Percentiles rank a stretch among this genome's conserved stretches.
phyloP scores from a whole-genome alignment of 1,284 basidiomycete genomes.

The Coniferiporia weirii region DNA sequence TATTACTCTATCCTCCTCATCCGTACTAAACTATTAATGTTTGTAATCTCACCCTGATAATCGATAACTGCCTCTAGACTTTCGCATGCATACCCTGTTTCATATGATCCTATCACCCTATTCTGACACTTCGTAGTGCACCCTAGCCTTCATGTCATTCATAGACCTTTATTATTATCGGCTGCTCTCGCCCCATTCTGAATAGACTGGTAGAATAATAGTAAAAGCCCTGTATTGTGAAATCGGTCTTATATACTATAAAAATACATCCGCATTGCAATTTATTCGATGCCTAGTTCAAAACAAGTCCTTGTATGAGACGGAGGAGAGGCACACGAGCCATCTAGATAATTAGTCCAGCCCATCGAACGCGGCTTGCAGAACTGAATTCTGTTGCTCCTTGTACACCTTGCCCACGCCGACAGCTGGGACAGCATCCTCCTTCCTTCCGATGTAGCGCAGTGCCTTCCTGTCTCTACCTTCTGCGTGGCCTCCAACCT shows the following conservation, averaged over 20 bases:
- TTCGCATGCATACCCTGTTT: too few relatives aligned
- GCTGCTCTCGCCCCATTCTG: too few relatives aligned
- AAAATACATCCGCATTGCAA: too few relatives aligned
- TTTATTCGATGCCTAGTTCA: too few relatives aligned
- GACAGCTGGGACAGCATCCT: conserved; percentile 73
- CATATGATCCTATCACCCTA: too few relatives aligned
- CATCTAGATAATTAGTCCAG: neutral
- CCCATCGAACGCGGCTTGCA: conserved; percentile 48
- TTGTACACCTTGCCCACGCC: conserved; percentile 69
- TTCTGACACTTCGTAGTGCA: too few relatives aligned
- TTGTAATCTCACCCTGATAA: neutral
- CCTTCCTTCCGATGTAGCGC: conserved; percentile 60
- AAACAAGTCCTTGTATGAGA: too few relatives aligned
- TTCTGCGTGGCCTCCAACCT: conserved; percentile 11
- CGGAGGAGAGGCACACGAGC: too few relatives aligned
- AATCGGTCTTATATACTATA: neutral
- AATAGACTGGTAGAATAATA: too few relatives aligned
- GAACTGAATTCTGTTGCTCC: conserved; percentile 55
- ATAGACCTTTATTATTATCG: too few relatives aligned
- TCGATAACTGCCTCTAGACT: neutral
- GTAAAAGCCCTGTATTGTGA: neutral
- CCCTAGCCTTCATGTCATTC: too few relatives aligned
- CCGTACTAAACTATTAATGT: neutral
- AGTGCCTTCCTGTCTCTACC: conserved; percentile 33
- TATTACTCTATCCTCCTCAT: neutral